phyloP scores from a whole-genome alignment of 2,329 filamentous ascomycete species.

The Exophiala aquamarina region DNA sequence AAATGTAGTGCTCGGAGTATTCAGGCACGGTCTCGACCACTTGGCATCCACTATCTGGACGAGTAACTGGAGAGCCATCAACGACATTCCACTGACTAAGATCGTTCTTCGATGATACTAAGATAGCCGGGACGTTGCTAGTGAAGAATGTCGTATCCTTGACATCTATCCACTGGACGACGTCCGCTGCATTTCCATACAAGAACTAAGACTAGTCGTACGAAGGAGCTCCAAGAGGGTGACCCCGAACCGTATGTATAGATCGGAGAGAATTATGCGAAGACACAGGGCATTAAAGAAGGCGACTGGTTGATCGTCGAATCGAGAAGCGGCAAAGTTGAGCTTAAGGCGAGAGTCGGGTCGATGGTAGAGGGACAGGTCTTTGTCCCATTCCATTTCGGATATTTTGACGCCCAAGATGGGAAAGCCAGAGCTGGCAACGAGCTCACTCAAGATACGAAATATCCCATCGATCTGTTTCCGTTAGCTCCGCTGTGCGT shows the following conservation, averaged over 20 bases:
- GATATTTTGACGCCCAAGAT: slow-evolving; percentile 38
- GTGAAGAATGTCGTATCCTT: slow-evolving; percentile 30
- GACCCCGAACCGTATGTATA: slow-evolving; percentile 33
- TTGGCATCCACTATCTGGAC: slow-evolving; percentile 3
- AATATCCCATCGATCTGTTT: not conserved
- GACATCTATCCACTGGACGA: slow-evolving; percentile 36
- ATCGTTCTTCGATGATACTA: slow-evolving; percentile 15
- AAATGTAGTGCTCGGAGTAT: slow-evolving; percentile 44
- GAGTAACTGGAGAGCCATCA: slow-evolving; percentile 10
- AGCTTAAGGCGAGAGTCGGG: slow-evolving; percentile 33
- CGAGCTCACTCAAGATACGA: slow-evolving; percentile 38
- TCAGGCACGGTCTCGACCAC: not conserved
- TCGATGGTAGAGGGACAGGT: slow-evolving; percentile 33
- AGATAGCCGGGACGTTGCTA: slow-evolving; percentile 16
- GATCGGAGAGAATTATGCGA: slow-evolving; percentile 34
- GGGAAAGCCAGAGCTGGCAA: slow-evolving; percentile 37
- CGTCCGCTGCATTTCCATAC: slow-evolving; percentile 40
- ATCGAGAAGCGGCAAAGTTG: slow-evolving; percentile 33
- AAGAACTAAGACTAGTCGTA: slow-evolving; percentile 37
- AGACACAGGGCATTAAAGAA: slow-evolving; percentile 26
- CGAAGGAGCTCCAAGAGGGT: slow-evolving; percentile 32
- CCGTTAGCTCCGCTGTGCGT: not conserved
- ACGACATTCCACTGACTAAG: slow-evolving; percentile 15
- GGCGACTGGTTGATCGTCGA: slow-evolving; percentile 35
- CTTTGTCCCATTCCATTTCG: slow-evolving; percentile 43